Conservation (phyloP, 2,329 filamentous ascomycete genomes). For the Fusarium tjaetaba region DNA sequence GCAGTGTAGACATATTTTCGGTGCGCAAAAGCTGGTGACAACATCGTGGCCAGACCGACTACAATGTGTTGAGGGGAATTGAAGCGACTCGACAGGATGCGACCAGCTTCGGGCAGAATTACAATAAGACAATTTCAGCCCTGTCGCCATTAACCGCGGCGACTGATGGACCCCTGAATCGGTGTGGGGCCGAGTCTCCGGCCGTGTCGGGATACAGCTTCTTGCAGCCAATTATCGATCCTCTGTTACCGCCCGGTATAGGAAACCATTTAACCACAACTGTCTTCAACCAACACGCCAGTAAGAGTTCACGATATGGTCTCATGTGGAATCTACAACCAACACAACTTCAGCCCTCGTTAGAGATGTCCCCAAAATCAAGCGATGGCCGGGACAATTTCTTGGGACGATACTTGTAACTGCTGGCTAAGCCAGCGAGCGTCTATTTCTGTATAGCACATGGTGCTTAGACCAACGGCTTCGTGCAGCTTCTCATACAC, state of each 20-base stretch:
- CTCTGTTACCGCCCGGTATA: background rate
- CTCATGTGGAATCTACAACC: background rate
- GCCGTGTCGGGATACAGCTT: background rate
- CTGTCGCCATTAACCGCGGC: background rate
- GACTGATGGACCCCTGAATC: background rate
- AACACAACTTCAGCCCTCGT: background rate
- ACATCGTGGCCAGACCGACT: background rate
- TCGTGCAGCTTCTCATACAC: background rate
- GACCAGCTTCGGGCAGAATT: background rate
- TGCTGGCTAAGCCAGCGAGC: background rate
- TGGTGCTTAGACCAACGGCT: background rate
- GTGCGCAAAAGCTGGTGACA: background rate
- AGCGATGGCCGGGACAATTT: background rate
- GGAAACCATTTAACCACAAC: background rate
- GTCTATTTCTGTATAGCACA: background rate
- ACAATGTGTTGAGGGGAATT: background rate
- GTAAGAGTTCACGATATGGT: background rate
- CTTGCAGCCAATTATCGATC: background rate
- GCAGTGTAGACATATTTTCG: slow-evolving; percentile 8
- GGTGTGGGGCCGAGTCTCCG: background rate
- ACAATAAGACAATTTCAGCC: background rate
- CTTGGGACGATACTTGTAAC: background rate
- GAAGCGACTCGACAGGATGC: background rate
- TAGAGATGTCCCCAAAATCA: background rate
- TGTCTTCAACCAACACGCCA: background rate